These are phyloP conservation scores for Quercus aquifolioides DNA, from an alignment of 306 rosid species.

Conservation along the genomic window DNA sequence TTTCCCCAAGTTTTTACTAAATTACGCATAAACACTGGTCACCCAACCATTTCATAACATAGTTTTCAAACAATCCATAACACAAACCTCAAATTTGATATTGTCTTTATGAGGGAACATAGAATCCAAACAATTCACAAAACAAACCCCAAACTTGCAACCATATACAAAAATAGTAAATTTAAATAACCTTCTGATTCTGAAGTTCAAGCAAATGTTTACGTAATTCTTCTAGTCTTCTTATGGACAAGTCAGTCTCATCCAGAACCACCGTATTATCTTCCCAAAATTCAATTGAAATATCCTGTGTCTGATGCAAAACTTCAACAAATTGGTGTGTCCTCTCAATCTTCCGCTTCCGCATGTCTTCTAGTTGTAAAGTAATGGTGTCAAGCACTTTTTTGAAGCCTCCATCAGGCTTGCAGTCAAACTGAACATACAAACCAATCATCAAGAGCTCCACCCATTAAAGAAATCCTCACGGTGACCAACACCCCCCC, in stretches of 20 bases:
- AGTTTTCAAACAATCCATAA: neutral
- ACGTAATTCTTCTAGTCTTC: conserved; percentile 46
- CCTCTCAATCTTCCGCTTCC: conserved; percentile 50
- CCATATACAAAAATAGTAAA: neutral
- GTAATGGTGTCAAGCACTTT: conserved; percentile 39
- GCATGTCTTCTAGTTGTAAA: conserved; percentile 52
- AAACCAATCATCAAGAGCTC: conserved; percentile 6
- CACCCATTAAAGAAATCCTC: conserved; percentile 10
- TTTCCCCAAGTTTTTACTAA: neutral
- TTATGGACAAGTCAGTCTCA: conserved; percentile 57
- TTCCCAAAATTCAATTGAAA: conserved; percentile 49
- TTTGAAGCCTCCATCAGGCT: conserved; percentile 48
- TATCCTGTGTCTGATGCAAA: conserved; percentile 39
- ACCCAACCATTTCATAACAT: neutral
- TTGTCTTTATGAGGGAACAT: neutral
- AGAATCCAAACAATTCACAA: neutral
- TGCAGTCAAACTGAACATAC: conserved; percentile 41
- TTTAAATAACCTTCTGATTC: conserved; percentile 60
- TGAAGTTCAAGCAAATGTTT: conserved; percentile 35
- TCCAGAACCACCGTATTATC: conserved; percentile 27
- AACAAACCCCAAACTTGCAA: neutral
- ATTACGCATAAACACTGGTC: neutral
- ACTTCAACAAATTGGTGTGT: conserved; percentile 49
- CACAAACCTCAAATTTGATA: neutral
- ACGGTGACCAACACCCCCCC: neutral